Percentiles rank a stretch among this genome's conserved stretches.
Conservation (phyloP, 106 monocot species). For the Dactylorhiza incarnata region DNA sequence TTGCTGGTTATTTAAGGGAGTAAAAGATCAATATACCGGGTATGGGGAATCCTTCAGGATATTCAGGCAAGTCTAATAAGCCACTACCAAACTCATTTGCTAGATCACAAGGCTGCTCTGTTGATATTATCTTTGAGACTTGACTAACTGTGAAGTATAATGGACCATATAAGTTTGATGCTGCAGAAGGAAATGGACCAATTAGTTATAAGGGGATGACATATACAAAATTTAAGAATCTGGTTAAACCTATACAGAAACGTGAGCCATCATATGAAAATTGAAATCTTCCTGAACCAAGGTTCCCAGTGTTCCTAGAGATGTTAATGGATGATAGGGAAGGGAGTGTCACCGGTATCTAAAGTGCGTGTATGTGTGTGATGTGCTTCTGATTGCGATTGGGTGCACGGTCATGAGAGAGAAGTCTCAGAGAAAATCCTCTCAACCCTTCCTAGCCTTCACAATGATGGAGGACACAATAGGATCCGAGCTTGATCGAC, state of each 20-base stretch:
- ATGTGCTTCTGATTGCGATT: no score
- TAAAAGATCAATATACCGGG: constrained; percentile 31
- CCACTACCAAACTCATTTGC: constrained; percentile 78
- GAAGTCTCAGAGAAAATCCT: no score
- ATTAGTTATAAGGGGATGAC: neutral
- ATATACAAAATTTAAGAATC: neutral
- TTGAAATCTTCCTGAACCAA: neutral
- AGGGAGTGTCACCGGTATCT: no score
- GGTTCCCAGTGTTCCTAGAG: no score
- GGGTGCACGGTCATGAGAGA: no score
- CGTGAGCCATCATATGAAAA: neutral
- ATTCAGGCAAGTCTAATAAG: constrained; percentile 28
- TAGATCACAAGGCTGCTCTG: constrained; percentile 81
- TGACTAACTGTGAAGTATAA: constrained; percentile 62
- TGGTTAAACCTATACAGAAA: neutral
- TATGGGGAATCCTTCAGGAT: constrained; percentile 54
- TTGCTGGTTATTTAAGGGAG: neutral
- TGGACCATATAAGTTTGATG: constrained; percentile 41
- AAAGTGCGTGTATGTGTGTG: no score
- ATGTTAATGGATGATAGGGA: no score
- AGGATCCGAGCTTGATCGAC: no score
- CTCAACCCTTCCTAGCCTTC: no score
- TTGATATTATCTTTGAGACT: constrained; percentile 57
- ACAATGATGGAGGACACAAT: no score
- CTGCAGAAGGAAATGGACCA: constrained; percentile 20